phyloP scores from a whole-genome alignment of 805 yeast species.

The Saccharomycopsis sp. region DNA sequence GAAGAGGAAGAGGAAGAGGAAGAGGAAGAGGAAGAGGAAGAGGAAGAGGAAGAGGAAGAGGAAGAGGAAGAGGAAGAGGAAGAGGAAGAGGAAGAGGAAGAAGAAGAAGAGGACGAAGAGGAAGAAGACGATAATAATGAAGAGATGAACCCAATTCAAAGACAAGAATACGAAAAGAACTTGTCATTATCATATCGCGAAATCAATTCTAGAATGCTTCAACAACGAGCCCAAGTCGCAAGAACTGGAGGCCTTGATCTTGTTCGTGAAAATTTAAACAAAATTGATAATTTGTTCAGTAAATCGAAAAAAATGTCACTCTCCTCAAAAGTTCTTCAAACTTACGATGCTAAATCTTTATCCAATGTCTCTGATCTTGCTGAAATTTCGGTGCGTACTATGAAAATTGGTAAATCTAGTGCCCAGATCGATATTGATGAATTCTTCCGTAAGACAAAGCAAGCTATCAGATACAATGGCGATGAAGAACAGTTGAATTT shows the following conservation, averaged over 20 bases:
- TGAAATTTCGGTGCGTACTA: conserved; percentile 53
- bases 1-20: conserved; percentile 20
- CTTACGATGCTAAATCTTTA: conserved; percentile 61
- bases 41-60: conserved; percentile 24
- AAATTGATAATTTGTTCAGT: conserved; percentile 41
- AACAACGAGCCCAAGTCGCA: conserved; percentile 44
- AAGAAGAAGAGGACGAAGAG: conserved; percentile 17
- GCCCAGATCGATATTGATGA: conserved; percentile 43
- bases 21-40: conserved; percentile 20
- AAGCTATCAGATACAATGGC: conserved; percentile 25
- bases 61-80: conserved; percentile 25
- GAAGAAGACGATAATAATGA: conserved; percentile 18
- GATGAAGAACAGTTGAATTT: conserved; percentile 48
- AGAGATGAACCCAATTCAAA: conserved; percentile 6
- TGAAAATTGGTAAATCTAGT: conserved; percentile 51
- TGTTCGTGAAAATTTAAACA: conserved; percentile 38
- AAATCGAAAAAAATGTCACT: conserved; percentile 33
- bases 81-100: conserved; percentile 22
- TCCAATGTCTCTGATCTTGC: conserved; percentile 55
- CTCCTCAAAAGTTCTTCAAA: conserved; percentile 36
- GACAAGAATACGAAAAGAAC: conserved; percentile 23
- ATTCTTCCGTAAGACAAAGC: conserved; percentile 34
- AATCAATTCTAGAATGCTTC: conserved; percentile 14
- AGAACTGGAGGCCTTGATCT: conserved; percentile 50
- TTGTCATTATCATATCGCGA: conserved; percentile 9